Percentiles rank a stretch among this genome's conserved stretches.
phyloP scores from a whole-genome alignment of 139 green algal species.

The Micromonas commoda region DNA sequence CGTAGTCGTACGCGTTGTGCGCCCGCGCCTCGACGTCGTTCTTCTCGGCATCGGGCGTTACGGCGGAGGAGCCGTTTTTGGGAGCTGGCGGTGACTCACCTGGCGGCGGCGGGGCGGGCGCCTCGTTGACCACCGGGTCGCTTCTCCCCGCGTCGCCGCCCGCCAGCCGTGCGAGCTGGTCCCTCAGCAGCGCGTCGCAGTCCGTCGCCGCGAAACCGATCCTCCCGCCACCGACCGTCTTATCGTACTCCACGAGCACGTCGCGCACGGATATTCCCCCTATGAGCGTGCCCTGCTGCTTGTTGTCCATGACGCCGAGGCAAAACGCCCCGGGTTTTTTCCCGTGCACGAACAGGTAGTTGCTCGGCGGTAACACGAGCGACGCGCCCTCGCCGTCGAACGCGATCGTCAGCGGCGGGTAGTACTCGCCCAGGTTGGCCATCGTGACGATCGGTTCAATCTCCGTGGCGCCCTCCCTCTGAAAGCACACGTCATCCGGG shows the following conservation, averaged over 20 bases:
- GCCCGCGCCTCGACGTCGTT: no score
- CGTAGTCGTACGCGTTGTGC: no score
- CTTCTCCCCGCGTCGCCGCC: no score
- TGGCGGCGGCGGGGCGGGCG: no score
- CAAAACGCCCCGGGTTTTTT: slow-evolving; percentile 64
- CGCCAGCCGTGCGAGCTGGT: no score
- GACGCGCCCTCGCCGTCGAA: slow-evolving; percentile 47
- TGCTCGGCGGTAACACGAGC: slow-evolving; percentile 57
- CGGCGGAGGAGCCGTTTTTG: no score
- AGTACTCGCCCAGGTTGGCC: slow-evolving; percentile 46
- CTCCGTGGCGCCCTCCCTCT: slow-evolving; percentile 42
- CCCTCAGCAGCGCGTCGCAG: no score
- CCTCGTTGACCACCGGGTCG: no score
- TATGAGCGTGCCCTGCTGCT: slow-evolving; percentile 62
- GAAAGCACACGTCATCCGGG: slow-evolving; percentile 77
- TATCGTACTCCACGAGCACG: slow-evolving; percentile 50
- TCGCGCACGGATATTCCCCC: slow-evolving; percentile 77
- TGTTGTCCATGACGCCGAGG: slow-evolving; percentile 88
- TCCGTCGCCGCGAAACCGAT: background rate
- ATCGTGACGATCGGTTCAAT: background rate
- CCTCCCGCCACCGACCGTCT: background rate
- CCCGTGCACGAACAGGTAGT: slow-evolving; percentile 81
- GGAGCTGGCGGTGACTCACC: no score
- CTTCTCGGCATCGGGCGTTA: no score
- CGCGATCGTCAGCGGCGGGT: slow-evolving; percentile 57